These are phyloP conservation scores for Kuraishia borneana DNA, from an alignment of 805 yeast genomes.

Conservation along the genomic window DNA sequence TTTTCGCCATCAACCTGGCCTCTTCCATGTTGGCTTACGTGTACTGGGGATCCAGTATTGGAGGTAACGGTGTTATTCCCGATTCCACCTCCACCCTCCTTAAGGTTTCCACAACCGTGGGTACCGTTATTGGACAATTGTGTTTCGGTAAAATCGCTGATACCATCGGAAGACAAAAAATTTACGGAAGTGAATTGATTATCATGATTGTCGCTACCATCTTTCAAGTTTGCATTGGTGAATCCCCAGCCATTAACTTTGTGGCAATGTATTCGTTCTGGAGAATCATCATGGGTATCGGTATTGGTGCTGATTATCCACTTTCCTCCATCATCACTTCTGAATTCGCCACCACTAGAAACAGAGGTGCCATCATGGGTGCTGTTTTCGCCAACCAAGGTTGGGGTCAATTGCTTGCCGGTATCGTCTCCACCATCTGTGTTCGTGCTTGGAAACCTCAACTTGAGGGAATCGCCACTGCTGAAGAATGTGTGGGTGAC, in stretches of 20 bases:
- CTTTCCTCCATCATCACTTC: slow-evolving; percentile 76
- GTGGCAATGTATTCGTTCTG: slow-evolving; percentile 55
- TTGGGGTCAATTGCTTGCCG: slow-evolving; percentile 75
- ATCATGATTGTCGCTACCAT: slow-evolving; percentile 63
- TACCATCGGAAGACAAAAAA: slow-evolving; percentile 61
- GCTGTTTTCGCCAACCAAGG: slow-evolving; percentile 88
- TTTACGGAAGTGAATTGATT: slow-evolving; percentile 70
- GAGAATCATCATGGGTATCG: slow-evolving; percentile 77
- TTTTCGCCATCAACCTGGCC: slow-evolving; percentile 71
- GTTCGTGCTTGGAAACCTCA: slow-evolving; percentile 58
- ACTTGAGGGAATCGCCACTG: slow-evolving; percentile 34
- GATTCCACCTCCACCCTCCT: slow-evolving; percentile 54
- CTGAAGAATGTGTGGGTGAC: slow-evolving; percentile 42
- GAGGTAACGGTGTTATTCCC: slow-evolving; percentile 33
- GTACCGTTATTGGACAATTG: slow-evolving; percentile 75
- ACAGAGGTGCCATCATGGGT: slow-evolving; percentile 89
- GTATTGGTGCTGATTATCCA: slow-evolving; percentile 89
- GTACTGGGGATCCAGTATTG: slow-evolving; percentile 38
- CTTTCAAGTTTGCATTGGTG: slow-evolving; percentile 55
- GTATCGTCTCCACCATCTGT: slow-evolving; percentile 56
- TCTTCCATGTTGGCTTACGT: slow-evolving; percentile 60
- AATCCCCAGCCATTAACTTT: slow-evolving; percentile 54
- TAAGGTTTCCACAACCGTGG: slow-evolving; percentile 78
- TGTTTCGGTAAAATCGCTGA: slow-evolving; percentile 69
- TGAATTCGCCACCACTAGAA: slow-evolving; percentile 74